Base-by-base conservation (phyloP, 208 protist genomes). In the Crithidia fasciculata region DNA sequence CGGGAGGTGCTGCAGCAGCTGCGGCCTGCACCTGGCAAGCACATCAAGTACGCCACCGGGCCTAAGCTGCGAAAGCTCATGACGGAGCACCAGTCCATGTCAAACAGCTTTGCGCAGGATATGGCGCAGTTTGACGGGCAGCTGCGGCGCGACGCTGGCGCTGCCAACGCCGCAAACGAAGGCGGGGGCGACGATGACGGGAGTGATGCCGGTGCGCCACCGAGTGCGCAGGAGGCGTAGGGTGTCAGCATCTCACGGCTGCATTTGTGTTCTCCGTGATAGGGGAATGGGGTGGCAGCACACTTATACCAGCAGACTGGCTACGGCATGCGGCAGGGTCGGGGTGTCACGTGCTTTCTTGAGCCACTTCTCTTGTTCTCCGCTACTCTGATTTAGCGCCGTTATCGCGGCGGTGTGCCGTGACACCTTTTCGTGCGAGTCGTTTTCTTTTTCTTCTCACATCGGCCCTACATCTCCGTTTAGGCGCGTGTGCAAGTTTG, bases 41-140 rank as follows among this genome's bases (percentile, higher is more conserved):
- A 80, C 18, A 71, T 93, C 54, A 93, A 90, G 69, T 84, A 89
- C 18, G 80, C 82, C 2, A 80, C 87, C n/a, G 82, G 86, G 0
- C 80, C 77, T 10, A 91, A 91, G 73, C 54, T 92, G 18, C 78
- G 61, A 18, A 66, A 62, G 12, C 61, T 76, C 0, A 81, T 74
- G 76, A 72, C 50, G 55, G 69, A 81, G 55, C 68, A 75, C 15
- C 76, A 81, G 45, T 71, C 62, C 4, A 81, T 75, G 43, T 74
- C 76, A 5, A 68, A 19, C 16, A 74, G 74, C 45, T 80, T 80
- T 37, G 67, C 44, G 37, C 62, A 70, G 37, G 62, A 74, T 49
- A 66, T 74, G 68, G 13, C 68, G 10, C 36, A 49, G 13, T 74
- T 80, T 13, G 40, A 44, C 44, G 67, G 47, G 2, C 50, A 15